These are phyloP conservation scores for Trichoderma breve DNA, from an alignment of 2,329 filamentous ascomycete genomes.

Conservation along the genomic window DNA sequence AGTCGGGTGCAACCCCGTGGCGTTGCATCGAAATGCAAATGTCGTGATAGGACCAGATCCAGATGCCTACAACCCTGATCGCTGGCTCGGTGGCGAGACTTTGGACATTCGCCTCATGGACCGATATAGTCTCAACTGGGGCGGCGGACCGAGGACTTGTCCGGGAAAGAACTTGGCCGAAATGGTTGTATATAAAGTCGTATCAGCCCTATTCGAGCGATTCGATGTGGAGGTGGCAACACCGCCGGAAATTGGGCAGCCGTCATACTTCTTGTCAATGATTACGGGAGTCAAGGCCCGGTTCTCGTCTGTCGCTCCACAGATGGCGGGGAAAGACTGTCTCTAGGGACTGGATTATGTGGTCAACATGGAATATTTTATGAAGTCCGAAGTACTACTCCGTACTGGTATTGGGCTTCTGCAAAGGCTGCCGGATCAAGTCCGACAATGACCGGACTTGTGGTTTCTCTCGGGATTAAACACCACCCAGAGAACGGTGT, in stretches of 20 bases:
- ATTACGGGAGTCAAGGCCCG: slow-evolving; percentile 45
- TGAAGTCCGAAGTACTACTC: neutral
- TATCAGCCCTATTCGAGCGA: slow-evolving; percentile 41
- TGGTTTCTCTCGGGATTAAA: neutral
- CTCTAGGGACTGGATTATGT: neutral
- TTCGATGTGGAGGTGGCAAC: slow-evolving; percentile 45
- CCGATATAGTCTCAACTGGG: slow-evolving; percentile 50
- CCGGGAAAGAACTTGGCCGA: slow-evolving; percentile 52
- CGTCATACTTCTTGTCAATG: slow-evolving; percentile 54
- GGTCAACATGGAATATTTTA: neutral
- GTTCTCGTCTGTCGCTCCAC: slow-evolving; percentile 31
- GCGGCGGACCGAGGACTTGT: slow-evolving; percentile 50
- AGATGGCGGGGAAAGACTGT: neutral
- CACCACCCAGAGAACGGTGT: neutral
- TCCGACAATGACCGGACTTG: neutral
- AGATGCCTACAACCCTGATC: slow-evolving; percentile 42
- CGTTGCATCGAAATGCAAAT: slow-evolving; percentile 48
- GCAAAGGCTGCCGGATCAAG: neutral
- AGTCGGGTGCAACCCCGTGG: slow-evolving; percentile 51
- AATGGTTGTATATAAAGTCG: slow-evolving; percentile 46
- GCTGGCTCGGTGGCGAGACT: slow-evolving; percentile 44
- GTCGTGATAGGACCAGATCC: slow-evolving; percentile 48
- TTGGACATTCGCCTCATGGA: slow-evolving; percentile 42
- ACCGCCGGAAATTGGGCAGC: slow-evolving; percentile 39
- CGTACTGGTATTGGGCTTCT: neutral